Base-by-base conservation (phyloP, 768 basidiomycete genomes). In the Suillus spraguei region DNA sequence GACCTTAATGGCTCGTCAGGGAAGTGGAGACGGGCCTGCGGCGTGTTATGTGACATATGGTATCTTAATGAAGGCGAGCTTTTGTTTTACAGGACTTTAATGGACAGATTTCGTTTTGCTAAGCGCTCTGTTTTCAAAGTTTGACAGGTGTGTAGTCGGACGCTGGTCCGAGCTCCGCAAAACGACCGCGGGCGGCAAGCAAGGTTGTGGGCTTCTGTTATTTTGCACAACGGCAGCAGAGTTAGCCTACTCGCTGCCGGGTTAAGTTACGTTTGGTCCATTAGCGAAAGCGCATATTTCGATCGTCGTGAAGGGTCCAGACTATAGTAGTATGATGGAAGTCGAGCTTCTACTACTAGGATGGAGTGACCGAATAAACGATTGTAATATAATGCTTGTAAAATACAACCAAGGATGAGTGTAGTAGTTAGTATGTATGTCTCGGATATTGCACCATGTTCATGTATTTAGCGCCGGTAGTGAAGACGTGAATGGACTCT, bases 31-130 rank as follows among this genome's bases (percentile, higher is more conserved):
- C 20, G 50, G 28, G 28, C 28, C 16, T 11, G 52, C 17, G 20
- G n/a, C 11, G 35, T n/a, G 20, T 53, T 53, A 53, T 35, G 7
- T 53, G 33, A 52, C 20, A 32, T 52, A 17, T 10, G 28, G 32
- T 20, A 53, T 53, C 52, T 53, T 53, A 35, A 35, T 53, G 52
- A 35, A 53, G 5, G 52, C 52, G 52, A 53, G 36, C 60, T 39
- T 63, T 47, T 28, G 14, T 39, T 63, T 47, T 28, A 14, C 4
- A 28, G 49, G 36, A 14, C 17, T 63, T 60, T 46, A 63, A 59
- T 64, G 24, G 61, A 22, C 32, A 32, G 52, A 41, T 36, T 36
- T 32, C 28, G 49, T 59, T 59, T 33, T 54, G 22, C n/a, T 9
- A 54, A 59, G 33, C 49, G n/a, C 17, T 20, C 17, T 33, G 28